A percentile compares a stretch with the other conserved stretches of the same genome.
Evolutionary conservation across 176 grass and related monocot species (phyloP).

Genomic region (Oryza coarctata): DNA sequence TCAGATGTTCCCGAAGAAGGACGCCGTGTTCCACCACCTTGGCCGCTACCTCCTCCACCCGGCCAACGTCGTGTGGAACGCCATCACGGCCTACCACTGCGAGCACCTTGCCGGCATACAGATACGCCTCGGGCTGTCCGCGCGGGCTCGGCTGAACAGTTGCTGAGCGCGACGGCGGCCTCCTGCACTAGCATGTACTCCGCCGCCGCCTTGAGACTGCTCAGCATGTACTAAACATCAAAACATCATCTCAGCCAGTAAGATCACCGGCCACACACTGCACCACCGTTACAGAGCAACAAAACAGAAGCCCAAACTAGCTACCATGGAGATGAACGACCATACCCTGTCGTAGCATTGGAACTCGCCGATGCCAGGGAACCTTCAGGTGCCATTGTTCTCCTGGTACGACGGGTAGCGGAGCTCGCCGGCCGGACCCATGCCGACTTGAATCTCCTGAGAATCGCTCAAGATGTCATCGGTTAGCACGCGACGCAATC

Average conservation of each 20-base stretch:
- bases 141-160: too few species aligned
- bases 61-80: slow-evolving; percentile 48
- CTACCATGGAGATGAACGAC: neutral
- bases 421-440: slow-evolving; percentile 70
- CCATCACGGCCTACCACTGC: slow-evolving; percentile 38
- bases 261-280: neutral
- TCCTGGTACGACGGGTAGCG: slow-evolving; percentile 78
- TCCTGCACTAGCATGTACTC: too few species aligned
- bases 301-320: neutral
- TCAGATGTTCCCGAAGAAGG: slow-evolving; percentile 53
- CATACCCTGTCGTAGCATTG: slow-evolving; percentile 63
- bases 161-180: too few species aligned
- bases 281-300: neutral
- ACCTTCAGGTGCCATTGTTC: slow-evolving; percentile 55
- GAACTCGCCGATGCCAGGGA: slow-evolving; percentile 70
- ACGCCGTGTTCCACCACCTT: slow-evolving; percentile 50
- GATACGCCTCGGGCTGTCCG: too few species aligned
- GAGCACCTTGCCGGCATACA: slow-evolving; percentile 41
- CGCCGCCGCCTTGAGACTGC: slow-evolving; percentile 49
- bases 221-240: slow-evolving; percentile 46
- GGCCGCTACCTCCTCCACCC: slow-evolving; percentile 63
- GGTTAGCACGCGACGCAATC: neutral
- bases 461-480: neutral
- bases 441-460: slow-evolving; percentile 76
- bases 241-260: neutral